phyloP scores from a whole-genome alignment of 805 yeast species.

The Alloascoidea africana region DNA sequence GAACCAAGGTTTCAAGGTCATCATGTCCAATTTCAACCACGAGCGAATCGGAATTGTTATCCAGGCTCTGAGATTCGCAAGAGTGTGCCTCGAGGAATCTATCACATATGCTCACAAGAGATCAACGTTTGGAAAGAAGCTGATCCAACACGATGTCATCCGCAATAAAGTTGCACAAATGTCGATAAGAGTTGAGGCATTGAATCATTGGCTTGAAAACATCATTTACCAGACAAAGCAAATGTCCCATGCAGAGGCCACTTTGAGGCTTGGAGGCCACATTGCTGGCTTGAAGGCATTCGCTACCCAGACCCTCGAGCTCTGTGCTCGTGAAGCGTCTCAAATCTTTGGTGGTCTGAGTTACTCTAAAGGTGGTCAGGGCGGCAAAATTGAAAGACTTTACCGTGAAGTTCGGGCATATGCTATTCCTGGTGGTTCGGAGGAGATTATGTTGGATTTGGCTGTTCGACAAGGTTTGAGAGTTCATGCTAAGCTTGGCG shows the following conservation, averaged over 20 bases:
- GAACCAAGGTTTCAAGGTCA: constrained; percentile 1
- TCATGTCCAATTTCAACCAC: constrained; percentile 3
- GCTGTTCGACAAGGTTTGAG: constrained; percentile 16
- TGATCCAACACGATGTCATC: constrained; percentile 3
- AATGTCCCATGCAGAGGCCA: constrained; percentile 1
- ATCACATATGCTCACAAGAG: constrained; percentile 3
- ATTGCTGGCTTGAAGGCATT: constrained; percentile 3
- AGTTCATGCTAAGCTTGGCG: constrained; percentile 23
- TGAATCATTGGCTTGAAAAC: constrained; percentile 2
- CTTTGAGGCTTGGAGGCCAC: constrained; percentile 1
- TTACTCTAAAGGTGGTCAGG: constrained; percentile 3
- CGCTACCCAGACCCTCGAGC: constrained; percentile 2
- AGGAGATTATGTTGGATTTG: constrained; percentile 3
- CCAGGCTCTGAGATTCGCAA: neutral
- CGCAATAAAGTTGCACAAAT: constrained; percentile 2
- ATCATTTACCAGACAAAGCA: neutral
- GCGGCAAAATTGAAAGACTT: constrained; percentile 3
- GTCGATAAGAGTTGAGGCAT: constrained; percentile 1
- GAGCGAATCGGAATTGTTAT: constrained; percentile 3
- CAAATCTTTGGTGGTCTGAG: constrained; percentile 4
- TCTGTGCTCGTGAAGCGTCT: constrained; percentile 3
- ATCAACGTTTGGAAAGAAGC: constrained; percentile 2
- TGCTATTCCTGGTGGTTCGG: constrained; percentile 4
- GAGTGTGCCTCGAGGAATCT: constrained; percentile 3
- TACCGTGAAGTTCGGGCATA: constrained; percentile 3